Evolutionary conservation across 1,284 basidiomycete genomes (phyloP).

Genomic region (Pterulicium gracile): DNA sequence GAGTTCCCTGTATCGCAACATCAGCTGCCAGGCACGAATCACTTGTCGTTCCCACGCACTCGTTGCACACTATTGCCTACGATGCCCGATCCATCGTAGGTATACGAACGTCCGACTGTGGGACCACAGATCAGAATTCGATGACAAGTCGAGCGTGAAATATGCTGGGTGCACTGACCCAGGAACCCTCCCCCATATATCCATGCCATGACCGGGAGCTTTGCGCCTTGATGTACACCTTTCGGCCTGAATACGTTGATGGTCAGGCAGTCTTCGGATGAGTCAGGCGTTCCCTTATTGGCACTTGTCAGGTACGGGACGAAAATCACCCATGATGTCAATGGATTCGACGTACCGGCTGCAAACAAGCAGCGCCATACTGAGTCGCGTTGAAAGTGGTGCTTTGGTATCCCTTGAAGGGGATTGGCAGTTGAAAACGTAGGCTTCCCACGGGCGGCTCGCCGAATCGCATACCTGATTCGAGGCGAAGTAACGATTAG

Average conservation of each 20-base stretch:
- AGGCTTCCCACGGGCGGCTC: conserved; percentile 13
- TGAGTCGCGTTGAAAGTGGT: conserved; percentile 11
- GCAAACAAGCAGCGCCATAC: conserved; percentile 13
- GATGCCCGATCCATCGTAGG: conserved; percentile 6
- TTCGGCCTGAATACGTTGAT: conserved; percentile 15
- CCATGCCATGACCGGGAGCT: conserved; percentile 15
- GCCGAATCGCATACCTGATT: conserved; percentile 15
- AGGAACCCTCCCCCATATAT: conserved; percentile 10
- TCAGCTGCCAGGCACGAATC: background rate
- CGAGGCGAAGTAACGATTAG: background rate
- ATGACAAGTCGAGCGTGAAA: background rate
- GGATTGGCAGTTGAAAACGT: conserved; percentile 12
- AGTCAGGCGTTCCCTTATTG: too few relatives aligned
- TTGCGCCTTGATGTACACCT: conserved; percentile 7
- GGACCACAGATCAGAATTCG: background rate
- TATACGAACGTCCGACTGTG: conserved; percentile 2
- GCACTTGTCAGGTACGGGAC: background rate
- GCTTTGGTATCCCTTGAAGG: conserved; percentile 4
- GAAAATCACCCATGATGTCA: background rate
- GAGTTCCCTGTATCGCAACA: conserved; percentile 10
- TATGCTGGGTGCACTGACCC: background rate
- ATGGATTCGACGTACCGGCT: conserved; percentile 2
- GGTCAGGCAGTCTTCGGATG: conserved; percentile 15
- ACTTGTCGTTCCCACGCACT: conserved; percentile 2
- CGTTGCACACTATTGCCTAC: conserved; percentile 10